phyloP scores from a whole-genome alignment of 305 asterid genomes.

The Galium porrigens region DNA sequence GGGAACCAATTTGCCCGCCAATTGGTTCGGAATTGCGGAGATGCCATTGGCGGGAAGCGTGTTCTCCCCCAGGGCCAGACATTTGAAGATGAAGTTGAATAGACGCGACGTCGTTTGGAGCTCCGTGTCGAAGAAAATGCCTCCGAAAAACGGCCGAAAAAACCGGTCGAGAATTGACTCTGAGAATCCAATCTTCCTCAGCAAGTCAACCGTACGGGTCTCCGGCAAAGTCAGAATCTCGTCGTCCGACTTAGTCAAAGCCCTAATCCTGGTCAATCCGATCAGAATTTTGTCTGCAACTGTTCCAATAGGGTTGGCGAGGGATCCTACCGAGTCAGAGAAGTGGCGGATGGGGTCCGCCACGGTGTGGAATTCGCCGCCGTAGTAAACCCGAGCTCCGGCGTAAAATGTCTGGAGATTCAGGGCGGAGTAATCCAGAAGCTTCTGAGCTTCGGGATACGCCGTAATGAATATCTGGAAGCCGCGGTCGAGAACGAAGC shows the following conservation, averaged over 20 bases:
- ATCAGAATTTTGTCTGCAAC: slow-evolving; percentile 54
- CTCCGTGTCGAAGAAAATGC: slow-evolving; percentile 68
- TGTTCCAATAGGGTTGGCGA: slow-evolving; percentile 66
- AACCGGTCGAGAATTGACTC: slow-evolving; percentile 59
- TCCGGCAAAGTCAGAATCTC: slow-evolving; percentile 53
- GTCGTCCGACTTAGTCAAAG: slow-evolving; percentile 39
- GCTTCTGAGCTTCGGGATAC: slow-evolving; percentile 61
- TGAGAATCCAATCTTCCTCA: slow-evolving; percentile 57
- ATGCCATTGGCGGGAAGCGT: slow-evolving; percentile 76
- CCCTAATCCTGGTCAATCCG: slow-evolving; percentile 54
- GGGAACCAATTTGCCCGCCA: slow-evolving; percentile 46
- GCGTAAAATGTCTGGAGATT: slow-evolving; percentile 58
- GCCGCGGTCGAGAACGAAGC: slow-evolving; percentile 82
- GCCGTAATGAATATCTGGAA: slow-evolving; percentile 89
- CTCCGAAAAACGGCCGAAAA: slow-evolving; percentile 79
- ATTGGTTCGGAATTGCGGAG: slow-evolving; percentile 63
- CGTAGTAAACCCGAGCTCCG: slow-evolving; percentile 58
- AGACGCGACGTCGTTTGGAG: slow-evolving; percentile 74
- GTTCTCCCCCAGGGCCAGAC: slow-evolving; percentile 74
- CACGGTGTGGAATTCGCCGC: slow-evolving; percentile 58
- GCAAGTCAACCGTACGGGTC: slow-evolving; percentile 32
- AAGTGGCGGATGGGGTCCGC: slow-evolving; percentile 84
- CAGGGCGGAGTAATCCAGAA: slow-evolving; percentile 53
- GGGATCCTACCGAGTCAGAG: slow-evolving; percentile 37
- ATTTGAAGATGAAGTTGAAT: slow-evolving; percentile 71